A percentile compares a stretch with the other conserved stretches of the same genome.
Evolutionary conservation across 495 filamentous ascomycete genomes (phyloP).

Genomic region (Talaromyces thailandensis): DNA sequence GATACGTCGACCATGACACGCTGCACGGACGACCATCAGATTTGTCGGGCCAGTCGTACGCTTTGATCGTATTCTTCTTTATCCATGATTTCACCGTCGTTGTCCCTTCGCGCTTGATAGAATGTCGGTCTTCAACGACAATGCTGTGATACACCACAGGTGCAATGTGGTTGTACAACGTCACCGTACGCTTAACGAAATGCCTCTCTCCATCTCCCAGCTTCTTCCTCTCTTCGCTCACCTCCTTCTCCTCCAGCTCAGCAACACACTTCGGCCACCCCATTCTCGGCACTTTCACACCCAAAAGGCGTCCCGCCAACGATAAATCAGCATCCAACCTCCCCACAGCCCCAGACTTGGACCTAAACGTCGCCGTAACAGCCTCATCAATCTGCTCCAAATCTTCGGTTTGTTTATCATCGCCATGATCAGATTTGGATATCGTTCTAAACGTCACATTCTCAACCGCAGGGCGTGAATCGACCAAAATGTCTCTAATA

Average conservation of each 20-base stretch:
- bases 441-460: not conserved
- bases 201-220: conserved; percentile 15
- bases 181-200: conserved; percentile 27
- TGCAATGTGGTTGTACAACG: conserved; percentile 29
- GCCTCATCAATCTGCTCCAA: conserved; percentile 26
- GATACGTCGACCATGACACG: conserved; percentile 41
- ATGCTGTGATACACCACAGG: conserved; percentile 41
- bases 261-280: conserved; percentile 20
- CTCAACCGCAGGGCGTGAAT: conserved; percentile 16
- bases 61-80: conserved; percentile 30
- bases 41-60: conserved; percentile 33
- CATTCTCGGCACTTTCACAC: conserved; percentile 12
- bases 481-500: conserved; percentile 29
- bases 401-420: conserved; percentile 3
- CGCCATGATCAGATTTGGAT: not conserved
- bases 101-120: conserved; percentile 18
- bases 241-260: conserved; percentile 17
- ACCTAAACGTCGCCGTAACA: conserved; percentile 30
- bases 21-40: conserved; percentile 20
- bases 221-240: conserved; percentile 14
- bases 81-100: conserved; percentile 33
- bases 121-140: conserved; percentile 34
- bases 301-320: conserved; percentile 6
- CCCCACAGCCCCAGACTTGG: conserved; percentile 33
- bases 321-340: conserved; percentile 25